Evolutionary conservation across 371 early-diverging fungal genomes (phyloP), one percentile per base, ranked within the genome.

Genomic region (Mucor mucedo): DNA sequence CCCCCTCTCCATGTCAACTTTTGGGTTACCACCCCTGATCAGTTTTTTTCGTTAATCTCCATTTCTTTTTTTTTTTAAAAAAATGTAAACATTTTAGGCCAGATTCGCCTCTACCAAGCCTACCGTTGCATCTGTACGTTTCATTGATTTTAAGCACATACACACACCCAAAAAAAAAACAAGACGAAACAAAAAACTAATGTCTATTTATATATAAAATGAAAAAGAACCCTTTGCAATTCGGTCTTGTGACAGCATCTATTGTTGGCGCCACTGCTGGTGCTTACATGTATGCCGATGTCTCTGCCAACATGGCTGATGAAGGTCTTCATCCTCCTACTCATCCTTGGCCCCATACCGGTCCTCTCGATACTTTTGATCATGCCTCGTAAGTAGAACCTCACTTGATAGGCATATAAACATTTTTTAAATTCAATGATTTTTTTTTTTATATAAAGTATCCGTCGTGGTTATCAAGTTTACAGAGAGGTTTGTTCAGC

Each of bases 381-480:
- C 97, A 96, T 65, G 94, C 96, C 60, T 78, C 93, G 95, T 95
- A 89, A 73, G 88, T 79, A 21, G 21, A 21, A 21, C 21, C 1
- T 21, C 21, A 1, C 21, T 21, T 21, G 21, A 1, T 21, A 53
- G 45, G 9, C 5, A 30, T 11, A 41, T 40, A 38, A 2, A 33
- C 50, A 35, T 14, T 16, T 52, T 35, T 56, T n/a, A n/a, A n/a
- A 33, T 16, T 8, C 28, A 58, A 35, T 55, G 47, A 40, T 56
- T 38, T 21, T 8, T 44, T n/a, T 44, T 2, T 44, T 0, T 44
- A 33, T 48, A 1, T 35, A 57, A 57, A 94, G 95, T 72, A 90
- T 97, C 56, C 95, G 97, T 71, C 97, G 98, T 83, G 98, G 98
- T 65, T 98, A 93, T 85, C 98, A 96, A 77, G 98, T 98, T 33